Evolutionary conservation across 129 eudicot species (phyloP).

Genomic region (Flaveria bidentis): DNA sequence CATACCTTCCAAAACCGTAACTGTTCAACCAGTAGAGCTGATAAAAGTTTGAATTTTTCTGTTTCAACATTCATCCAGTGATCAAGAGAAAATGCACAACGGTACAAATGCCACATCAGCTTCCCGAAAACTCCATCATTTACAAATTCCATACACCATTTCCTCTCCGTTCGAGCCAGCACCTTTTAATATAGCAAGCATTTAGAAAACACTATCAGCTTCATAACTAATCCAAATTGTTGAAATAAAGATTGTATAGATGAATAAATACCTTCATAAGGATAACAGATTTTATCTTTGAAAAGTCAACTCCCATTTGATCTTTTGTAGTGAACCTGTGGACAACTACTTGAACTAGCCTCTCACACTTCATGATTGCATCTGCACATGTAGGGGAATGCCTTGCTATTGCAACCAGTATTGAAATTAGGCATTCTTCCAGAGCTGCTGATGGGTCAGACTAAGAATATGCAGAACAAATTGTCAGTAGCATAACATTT

Average conservation of each 20-base stretch:
- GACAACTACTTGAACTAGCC: constrained; percentile 72
- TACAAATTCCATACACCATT: constrained; percentile 52
- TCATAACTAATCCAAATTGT: neutral
- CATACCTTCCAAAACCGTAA: constrained; percentile 86
- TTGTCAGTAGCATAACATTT: constrained; percentile 10
- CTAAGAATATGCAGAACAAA: constrained; percentile 43
- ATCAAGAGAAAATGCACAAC: constrained; percentile 55
- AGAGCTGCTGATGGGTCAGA: constrained; percentile 71
- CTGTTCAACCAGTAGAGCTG: constrained; percentile 76
- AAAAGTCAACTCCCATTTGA: constrained; percentile 47
- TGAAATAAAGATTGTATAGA: constrained; percentile 15
- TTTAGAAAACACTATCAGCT: constrained; percentile 13
- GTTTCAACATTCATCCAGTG: constrained; percentile 59
- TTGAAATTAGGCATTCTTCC: constrained; percentile 78
- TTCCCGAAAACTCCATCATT: constrained; percentile 54
- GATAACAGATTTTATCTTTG: constrained; percentile 74
- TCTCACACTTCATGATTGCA: constrained; percentile 73
- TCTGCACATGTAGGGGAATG: constrained; percentile 90
- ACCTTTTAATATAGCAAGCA: constrained; percentile 51
- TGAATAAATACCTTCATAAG: constrained; percentile 68
- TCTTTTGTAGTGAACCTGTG: constrained; percentile 59
- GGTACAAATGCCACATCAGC: constrained; percentile 74
- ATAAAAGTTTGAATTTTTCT: constrained; percentile 63
- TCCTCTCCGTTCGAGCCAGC: constrained; percentile 67
- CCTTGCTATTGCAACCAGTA: constrained; percentile 79